Percentiles rank a stretch among this genome's conserved stretches.
phyloP scores from a whole-genome alignment of 495 filamentous ascomycete genomes.

The Glonium stellatum region DNA sequence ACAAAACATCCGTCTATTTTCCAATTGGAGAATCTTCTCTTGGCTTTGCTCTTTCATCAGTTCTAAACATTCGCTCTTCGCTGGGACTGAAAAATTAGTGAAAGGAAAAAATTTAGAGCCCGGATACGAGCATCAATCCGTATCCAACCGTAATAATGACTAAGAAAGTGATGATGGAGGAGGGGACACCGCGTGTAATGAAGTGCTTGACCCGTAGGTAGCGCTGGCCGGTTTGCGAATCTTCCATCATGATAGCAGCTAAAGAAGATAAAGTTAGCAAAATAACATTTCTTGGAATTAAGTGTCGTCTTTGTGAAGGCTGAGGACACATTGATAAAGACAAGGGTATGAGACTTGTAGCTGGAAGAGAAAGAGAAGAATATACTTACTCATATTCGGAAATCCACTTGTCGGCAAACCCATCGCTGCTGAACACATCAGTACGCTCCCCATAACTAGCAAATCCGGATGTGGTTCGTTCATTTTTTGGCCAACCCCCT shows the following conservation, averaged over 20 bases:
- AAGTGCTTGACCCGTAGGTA: constrained; percentile 94
- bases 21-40: too few species aligned
- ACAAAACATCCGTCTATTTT: too few species aligned
- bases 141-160: constrained; percentile 87
- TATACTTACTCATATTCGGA: constrained; percentile 92
- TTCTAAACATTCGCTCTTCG: background rate
- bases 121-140: constrained; percentile 72
- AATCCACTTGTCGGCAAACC: constrained; percentile 91
- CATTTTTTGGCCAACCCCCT: constrained; percentile 76
- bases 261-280: background rate
- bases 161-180: constrained; percentile 68
- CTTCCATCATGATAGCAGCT: constrained; percentile 99
- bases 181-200: constrained; percentile 79
- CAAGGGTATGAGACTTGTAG: background rate
- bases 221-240: constrained; percentile 78
- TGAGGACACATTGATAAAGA: too few species aligned
- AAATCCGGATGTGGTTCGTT: constrained; percentile 86
- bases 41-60: too few species aligned
- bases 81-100: background rate
- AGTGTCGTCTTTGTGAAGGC: too few species aligned
- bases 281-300: too few species aligned
- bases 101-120: constrained; percentile 46
- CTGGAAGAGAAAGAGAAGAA: background rate
- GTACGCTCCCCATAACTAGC: constrained; percentile 75
- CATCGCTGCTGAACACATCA: constrained; percentile 73